A percentile compares a stretch with the other conserved stretches of the same genome.
phyloP scores from a whole-genome alignment of 345 rosid genomes.

The Erucastrum elatum region DNA sequence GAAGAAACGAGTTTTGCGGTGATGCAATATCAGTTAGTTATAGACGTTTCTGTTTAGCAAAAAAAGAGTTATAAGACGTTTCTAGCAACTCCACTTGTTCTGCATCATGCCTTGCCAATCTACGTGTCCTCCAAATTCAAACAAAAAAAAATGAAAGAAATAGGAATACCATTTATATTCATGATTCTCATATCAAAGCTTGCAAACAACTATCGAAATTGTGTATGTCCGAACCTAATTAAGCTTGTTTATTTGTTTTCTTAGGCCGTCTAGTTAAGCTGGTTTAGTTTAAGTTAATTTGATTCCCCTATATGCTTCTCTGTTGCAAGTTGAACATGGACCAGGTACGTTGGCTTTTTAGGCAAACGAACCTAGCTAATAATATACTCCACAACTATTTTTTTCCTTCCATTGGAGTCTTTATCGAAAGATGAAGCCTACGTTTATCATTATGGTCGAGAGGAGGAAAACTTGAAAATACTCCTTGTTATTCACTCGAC shows the following conservation, averaged over 20 bases:
- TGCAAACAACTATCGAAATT: neutral
- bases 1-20: neutral
- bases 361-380: neutral
- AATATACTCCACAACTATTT: neutral
- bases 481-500: conserved; percentile 14
- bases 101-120: neutral
- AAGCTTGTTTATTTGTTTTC: neutral
- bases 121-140: neutral
- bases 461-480: conserved; percentile 20
- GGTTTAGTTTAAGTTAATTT: neutral
- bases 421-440: conserved; percentile 12
- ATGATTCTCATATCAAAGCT: neutral
- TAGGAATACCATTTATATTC: neutral
- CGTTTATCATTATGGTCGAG: conserved; percentile 21
- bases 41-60: too few relatives aligned
- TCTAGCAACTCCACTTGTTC: neutral
- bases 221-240: neutral
- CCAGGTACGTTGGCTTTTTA: neutral
- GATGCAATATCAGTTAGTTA: neutral
- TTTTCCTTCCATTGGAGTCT: conserved; percentile 34
- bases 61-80: too few relatives aligned
- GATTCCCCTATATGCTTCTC: neutral
- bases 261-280: neutral
- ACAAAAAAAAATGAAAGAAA: neutral
- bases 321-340: neutral